Conservation (phyloP, 2,329 filamentous ascomycete species). For the Didymella lethalis region DNA sequence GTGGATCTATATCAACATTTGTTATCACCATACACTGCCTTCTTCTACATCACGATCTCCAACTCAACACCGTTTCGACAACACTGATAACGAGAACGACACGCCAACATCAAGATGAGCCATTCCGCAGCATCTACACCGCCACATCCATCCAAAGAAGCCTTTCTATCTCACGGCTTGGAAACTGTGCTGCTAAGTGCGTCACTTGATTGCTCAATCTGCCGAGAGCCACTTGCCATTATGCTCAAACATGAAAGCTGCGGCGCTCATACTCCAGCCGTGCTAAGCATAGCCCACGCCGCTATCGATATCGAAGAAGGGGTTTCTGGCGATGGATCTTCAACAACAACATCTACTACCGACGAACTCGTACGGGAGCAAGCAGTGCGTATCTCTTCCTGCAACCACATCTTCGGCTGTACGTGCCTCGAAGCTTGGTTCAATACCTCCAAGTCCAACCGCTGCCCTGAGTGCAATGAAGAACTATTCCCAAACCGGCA, state of each 20-base stretch:
- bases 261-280: not conserved
- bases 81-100: too few relatives aligned
- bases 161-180: not conserved
- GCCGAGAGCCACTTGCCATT: not conserved
- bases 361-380: not conserved
- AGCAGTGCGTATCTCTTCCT: not conserved
- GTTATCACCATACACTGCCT: not conserved
- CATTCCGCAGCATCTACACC: too few relatives aligned
- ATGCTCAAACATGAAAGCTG: not conserved
- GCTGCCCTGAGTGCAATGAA: constrained; percentile 10
- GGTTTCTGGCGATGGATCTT: not conserved
- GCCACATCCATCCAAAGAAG: not conserved
- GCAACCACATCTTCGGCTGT: constrained; percentile 3
- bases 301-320: not conserved
- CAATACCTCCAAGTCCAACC: not conserved
- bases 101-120: not conserved
- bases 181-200: not conserved
- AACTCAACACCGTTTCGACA: too few relatives aligned
- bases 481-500: not conserved
- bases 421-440: constrained; percentile 6
- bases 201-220: constrained; percentile 3
- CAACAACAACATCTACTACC: not conserved
- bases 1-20: not conserved
- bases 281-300: not conserved
- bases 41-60: too few relatives aligned